Conservation (phyloP, 2,329 filamentous ascomycete species). For the Xylariaceae sp. region DNA sequence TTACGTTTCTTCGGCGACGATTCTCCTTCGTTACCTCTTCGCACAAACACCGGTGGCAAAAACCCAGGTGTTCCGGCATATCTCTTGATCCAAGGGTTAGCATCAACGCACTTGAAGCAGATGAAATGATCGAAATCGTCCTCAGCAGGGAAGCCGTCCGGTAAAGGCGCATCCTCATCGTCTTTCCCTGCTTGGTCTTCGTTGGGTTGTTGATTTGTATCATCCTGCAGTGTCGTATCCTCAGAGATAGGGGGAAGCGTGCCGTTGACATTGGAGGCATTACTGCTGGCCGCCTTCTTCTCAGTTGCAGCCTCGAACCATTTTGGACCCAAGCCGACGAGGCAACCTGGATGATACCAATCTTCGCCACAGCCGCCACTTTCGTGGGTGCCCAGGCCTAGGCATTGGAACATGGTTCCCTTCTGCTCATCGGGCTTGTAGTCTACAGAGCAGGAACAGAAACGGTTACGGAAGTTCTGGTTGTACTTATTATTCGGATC, state of each 20-base stretch:
- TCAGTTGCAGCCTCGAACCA: conserved; percentile 57
- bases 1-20: conserved; percentile 65
- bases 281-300: conserved; percentile 40
- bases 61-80: conserved; percentile 85
- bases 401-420: conserved; percentile 97
- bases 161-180: conserved; percentile 67
- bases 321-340: conserved; percentile 76
- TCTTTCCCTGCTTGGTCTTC: conserved; percentile 36
- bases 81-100: conserved; percentile 87
- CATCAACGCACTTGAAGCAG: conserved; percentile 90
- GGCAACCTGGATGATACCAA: conserved; percentile 95
- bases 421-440: conserved; percentile 90
- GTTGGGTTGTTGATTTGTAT: conserved; percentile 16
- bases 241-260: conserved; percentile 55
- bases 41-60: conserved; percentile 67
- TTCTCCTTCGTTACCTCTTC: conserved; percentile 25
- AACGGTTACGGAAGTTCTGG: conserved; percentile 90
- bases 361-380: conserved; percentile 93
- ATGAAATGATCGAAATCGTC: conserved; percentile 89
- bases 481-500: conserved; percentile 83
- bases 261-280: conserved; percentile 9
- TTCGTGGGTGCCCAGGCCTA: conserved; percentile 78
- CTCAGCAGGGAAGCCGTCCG: conserved; percentile 84
- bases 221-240: conserved; percentile 39
- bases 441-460: conserved; percentile 85